Base-by-base conservation (phyloP, 352 stramenopile genomes). In the Salisapilia sapeloensis region DNA sequence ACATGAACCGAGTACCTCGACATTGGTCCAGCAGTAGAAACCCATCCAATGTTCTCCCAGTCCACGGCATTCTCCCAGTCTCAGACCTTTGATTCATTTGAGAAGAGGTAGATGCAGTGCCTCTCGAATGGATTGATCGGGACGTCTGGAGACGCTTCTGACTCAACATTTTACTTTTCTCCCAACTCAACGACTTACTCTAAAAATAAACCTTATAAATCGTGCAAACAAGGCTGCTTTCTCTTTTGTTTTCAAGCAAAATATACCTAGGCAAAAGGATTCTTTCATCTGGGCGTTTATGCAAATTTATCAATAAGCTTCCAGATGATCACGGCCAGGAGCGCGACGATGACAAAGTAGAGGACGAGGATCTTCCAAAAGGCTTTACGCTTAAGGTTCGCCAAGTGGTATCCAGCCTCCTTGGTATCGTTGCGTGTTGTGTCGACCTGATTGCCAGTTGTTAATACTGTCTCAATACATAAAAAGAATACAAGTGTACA, bases 301-400 rank as follows among this genome's bases (percentile, higher is more conserved):
- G 54, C 35, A 50, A 83, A 67, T 36, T 74, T 82, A 43, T 46
- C 50, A 44, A 84, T 72, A 39, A 70, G 41, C 33, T 52, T 56
- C 56, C 58, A 80, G 48, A 84, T 60, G 49, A 86, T 86, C 35
- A 74, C 46, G 7, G 77, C 54, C 22, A 53, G 40, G 29, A 90
- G 56, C 1, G 61, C 66, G 26, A 83, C 47, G 38, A 90, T 80
- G 42, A 90, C 60, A 44, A 81, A 50, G 51, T 84, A 90, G 13
- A 90, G 48, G 27, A 70, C 47, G 24, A 78, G 10, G 46, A 90
- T 81, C 50, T 84, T 64, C 33, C 54, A 64, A 15, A 64, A 51
- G 46, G 66, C 66, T 57, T 90, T 90, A 42, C 66, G 78, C 52
- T 78, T 77, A 37, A 86, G 66, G 32, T 74, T 90, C 34, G 57